phyloP scores from a whole-genome alignment of 2,329 filamentous ascomycete genomes.

The Talaromyces verruculosus region DNA sequence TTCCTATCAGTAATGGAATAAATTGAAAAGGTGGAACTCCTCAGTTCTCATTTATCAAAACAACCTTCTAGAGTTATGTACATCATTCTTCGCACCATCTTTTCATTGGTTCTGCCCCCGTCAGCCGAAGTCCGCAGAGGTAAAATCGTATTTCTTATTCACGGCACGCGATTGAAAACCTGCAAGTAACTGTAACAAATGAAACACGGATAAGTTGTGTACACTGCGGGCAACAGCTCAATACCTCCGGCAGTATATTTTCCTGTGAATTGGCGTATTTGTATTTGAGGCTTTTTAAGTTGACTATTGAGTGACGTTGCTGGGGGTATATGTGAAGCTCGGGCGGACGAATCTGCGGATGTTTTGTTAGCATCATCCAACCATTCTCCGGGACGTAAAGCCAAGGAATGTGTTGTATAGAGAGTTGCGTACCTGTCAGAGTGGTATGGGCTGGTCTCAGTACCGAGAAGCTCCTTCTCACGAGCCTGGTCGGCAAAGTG shows the following conservation, averaged over 20 bases:
- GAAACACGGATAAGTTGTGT: not conserved
- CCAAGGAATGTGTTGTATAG: not conserved
- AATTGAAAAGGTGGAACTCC: not conserved
- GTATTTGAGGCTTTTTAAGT: not conserved
- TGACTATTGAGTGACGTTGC: conserved; percentile 57
- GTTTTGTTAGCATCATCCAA: conserved; percentile 1
- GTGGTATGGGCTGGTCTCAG: conserved; percentile 82
- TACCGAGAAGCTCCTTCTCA: conserved; percentile 86
- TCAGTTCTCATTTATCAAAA: conserved; percentile 4
- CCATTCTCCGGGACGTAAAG: not conserved
- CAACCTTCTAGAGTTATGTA: conserved; percentile 6
- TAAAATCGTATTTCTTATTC: not conserved
- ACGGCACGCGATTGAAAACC: not conserved
- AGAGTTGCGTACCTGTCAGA: conserved; percentile 68
- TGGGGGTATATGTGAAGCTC: conserved; percentile 73
- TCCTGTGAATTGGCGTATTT: not conserved
- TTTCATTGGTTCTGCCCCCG: not conserved
- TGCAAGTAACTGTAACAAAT: not conserved
- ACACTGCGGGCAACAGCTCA: not conserved
- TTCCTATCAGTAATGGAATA: not conserved
- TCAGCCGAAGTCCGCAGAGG: not conserved
- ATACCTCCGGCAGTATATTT: not conserved
- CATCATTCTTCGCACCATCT: not conserved
- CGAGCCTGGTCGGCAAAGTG: conserved; percentile 82
- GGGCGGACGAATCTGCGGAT: conserved; percentile 71